phyloP scores from a whole-genome alignment of 192 early-diverging fungal genomes.

The Mortierella antarctica region DNA sequence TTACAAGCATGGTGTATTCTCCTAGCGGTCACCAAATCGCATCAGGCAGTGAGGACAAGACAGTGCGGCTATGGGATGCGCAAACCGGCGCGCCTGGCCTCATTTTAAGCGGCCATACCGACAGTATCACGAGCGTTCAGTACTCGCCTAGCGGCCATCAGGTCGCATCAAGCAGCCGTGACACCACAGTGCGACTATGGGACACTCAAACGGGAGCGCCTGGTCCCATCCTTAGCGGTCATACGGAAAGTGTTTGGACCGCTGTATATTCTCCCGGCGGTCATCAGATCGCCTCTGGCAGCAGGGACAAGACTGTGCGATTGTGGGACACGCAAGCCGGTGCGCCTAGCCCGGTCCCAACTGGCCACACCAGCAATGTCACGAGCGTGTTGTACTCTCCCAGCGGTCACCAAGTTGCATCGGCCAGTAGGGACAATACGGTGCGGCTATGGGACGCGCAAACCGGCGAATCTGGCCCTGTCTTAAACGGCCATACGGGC shows the following conservation, averaged over 20 bases:
- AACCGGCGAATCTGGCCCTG: not conserved
- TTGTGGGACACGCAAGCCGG: not conserved
- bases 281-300: too few relatives aligned
- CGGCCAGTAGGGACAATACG: not conserved
- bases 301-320: too few relatives aligned
- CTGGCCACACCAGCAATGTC: not conserved
- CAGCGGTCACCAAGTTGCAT: not conserved
- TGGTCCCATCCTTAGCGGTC: too few relatives aligned
- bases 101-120: not conserved
- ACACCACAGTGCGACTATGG: not conserved
- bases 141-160: constrained; percentile 1
- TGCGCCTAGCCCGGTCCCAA: too few relatives aligned
- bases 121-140: not conserved
- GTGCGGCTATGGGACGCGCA: not conserved
- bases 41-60: not conserved
- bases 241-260: too few relatives aligned
- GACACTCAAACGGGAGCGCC: too few relatives aligned
- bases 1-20: constrained; percentile 4
- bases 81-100: not conserved
- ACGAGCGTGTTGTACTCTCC: not conserved
- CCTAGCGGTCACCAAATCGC: constrained; percentile 3
- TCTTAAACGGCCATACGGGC: not conserved
- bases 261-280: too few relatives aligned
- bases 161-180: not conserved
- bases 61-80: constrained; percentile 7